A percentile compares a stretch with the other conserved stretches of the same genome.
Evolutionary conservation across 768 basidiomycete genomes (phyloP).

Genomic region (Boletus vermiculosoides): DNA sequence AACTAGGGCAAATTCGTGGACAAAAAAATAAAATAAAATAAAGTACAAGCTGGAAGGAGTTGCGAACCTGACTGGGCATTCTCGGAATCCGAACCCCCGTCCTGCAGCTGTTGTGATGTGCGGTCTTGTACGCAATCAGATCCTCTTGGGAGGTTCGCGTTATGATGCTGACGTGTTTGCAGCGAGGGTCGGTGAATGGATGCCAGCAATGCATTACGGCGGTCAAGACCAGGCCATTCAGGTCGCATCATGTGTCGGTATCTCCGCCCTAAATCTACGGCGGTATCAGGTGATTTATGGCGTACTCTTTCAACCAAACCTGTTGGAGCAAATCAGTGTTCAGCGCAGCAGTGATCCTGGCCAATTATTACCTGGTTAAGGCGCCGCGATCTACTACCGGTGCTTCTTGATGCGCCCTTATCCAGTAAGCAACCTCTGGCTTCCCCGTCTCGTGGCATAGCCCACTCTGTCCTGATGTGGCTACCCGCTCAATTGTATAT

Average conservation of each 20-base stretch:
- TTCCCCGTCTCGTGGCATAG: constrained; percentile 17
- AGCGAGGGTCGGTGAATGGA: constrained; percentile 24
- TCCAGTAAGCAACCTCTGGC: not conserved
- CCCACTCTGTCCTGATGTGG: constrained; percentile 12
- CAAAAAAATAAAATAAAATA: constrained; percentile 10
- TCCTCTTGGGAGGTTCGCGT: constrained; percentile 19
- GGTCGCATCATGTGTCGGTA: constrained; percentile 15
- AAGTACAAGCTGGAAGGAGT: constrained; percentile 5
- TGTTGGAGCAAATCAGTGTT: constrained; percentile 4
- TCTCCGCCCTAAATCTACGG: constrained; percentile 23
- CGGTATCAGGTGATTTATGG: constrained; percentile 1
- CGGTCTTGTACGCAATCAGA: constrained; percentile 29
- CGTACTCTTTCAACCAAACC: not conserved
- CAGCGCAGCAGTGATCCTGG: not conserved
- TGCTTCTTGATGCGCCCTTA: constrained; percentile 23
- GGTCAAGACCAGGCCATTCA: constrained; percentile 7
- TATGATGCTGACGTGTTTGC: constrained; percentile 31
- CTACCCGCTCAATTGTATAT: constrained; percentile 7
- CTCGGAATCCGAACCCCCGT: constrained; percentile 26
- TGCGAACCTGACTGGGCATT: constrained; percentile 27
- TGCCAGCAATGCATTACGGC: constrained; percentile 34
- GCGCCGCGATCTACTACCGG: constrained; percentile 20
- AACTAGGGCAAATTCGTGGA: constrained; percentile 12
- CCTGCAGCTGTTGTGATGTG: constrained; percentile 14
- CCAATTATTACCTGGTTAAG: constrained; percentile 14